Conservation (phyloP, 805 yeast species). For the Teunomyces cretensis region DNA sequence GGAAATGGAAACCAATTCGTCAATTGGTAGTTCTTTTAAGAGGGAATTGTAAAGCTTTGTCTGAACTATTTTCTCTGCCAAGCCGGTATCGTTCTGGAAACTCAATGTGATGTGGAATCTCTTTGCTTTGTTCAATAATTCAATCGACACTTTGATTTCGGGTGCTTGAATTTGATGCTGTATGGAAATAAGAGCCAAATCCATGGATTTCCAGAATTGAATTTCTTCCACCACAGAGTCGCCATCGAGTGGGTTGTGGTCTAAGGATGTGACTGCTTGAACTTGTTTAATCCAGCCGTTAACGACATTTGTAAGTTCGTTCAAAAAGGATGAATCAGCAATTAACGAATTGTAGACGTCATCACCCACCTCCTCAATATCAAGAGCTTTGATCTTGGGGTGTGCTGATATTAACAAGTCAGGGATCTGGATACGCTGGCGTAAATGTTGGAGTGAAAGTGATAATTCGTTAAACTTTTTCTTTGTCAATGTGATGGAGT, state of each 20-base stretch:
- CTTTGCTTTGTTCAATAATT: slow-evolving; percentile 64
- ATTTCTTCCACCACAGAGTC: slow-evolving; percentile 60
- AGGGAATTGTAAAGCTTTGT: slow-evolving; percentile 61
- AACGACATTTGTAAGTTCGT: slow-evolving; percentile 65
- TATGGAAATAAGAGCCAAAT: slow-evolving; percentile 53
- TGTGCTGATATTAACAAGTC: slow-evolving; percentile 55
- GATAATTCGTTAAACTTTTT: slow-evolving; percentile 69
- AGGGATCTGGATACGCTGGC: slow-evolving; percentile 68
- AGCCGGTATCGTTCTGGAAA: slow-evolving; percentile 68
- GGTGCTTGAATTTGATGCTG: slow-evolving; percentile 56
- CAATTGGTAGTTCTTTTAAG: slow-evolving; percentile 68
- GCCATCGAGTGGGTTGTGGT: slow-evolving; percentile 56
- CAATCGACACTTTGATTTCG: slow-evolving; percentile 57
- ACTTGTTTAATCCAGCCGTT: slow-evolving; percentile 73
- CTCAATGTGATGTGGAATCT: slow-evolving; percentile 78
- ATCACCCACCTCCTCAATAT: slow-evolving; percentile 16
- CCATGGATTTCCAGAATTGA: slow-evolving; percentile 76
- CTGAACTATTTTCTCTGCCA: slow-evolving; percentile 50
- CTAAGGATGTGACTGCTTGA: slow-evolving; percentile 53
- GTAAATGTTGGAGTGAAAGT: slow-evolving; percentile 62
- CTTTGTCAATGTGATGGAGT: slow-evolving; percentile 44
- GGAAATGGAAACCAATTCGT: slow-evolving; percentile 41
- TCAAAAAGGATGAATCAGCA: slow-evolving; percentile 57
- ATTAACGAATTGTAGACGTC: slow-evolving; percentile 27
- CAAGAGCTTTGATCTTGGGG: slow-evolving; percentile 35